phyloP scores from a whole-genome alignment of 805 yeast species.

The Lipomyces kockii region DNA sequence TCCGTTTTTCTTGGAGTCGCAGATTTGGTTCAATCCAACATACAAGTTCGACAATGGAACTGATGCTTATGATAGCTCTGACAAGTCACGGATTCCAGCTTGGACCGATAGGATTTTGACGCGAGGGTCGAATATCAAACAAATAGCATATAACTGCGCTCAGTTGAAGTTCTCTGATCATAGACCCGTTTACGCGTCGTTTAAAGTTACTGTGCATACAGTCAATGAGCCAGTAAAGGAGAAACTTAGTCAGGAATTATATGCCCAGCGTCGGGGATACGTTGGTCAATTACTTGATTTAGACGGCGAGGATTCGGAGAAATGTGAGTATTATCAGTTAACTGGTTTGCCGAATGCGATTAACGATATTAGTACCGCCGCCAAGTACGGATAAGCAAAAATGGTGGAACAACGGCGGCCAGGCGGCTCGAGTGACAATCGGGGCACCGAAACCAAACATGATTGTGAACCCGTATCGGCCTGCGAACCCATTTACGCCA shows the following conservation, averaged over 20 bases:
- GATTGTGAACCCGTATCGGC: constrained; percentile 69
- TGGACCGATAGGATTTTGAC: constrained; percentile 93
- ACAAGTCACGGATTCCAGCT: constrained; percentile 89
- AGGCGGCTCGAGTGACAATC: constrained; percentile 69
- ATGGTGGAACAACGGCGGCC: constrained; percentile 92
- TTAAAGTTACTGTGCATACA: constrained; percentile 65
- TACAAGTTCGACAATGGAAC: constrained; percentile 91
- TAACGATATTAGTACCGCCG: constrained; percentile 64
- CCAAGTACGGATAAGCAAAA: constrained; percentile 81
- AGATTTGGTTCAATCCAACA: constrained; percentile 82
- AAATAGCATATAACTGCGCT: constrained; percentile 70
- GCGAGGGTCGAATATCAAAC: constrained; percentile 61
- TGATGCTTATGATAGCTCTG: constrained; percentile 79
- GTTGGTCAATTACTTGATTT: constrained; percentile 45
- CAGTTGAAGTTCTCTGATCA: constrained; percentile 77
- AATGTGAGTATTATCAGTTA: constrained; percentile 17
- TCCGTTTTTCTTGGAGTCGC: constrained; percentile 74
- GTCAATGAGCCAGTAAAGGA: constrained; percentile 68
- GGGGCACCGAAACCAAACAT: constrained; percentile 49
- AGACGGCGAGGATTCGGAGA: constrained; percentile 25
- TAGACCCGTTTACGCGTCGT: constrained; percentile 87
- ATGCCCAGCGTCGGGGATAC: constrained; percentile 58
- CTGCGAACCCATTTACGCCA: constrained; percentile 72
- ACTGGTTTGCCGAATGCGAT: background rate
- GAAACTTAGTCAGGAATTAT: constrained; percentile 60